phyloP scores from a whole-genome alignment of 2,329 filamentous ascomycete genomes.

The Pseudogymnoascus sp. region DNA sequence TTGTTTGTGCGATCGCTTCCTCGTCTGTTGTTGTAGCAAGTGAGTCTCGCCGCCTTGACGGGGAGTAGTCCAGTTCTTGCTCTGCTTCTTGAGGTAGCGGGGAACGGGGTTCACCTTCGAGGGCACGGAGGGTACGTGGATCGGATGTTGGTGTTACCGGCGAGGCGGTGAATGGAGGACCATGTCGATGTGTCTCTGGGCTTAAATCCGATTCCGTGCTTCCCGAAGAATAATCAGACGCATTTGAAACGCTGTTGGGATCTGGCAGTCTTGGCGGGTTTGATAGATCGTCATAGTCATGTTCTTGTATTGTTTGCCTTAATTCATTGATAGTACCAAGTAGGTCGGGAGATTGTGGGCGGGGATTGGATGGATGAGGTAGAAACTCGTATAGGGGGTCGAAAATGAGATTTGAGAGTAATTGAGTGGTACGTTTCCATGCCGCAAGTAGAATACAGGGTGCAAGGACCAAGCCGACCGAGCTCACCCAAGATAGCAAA shows the following conservation, averaged over 20 bases:
- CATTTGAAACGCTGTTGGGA: background rate
- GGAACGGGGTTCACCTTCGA: slow-evolving; percentile 23
- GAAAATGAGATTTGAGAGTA: slow-evolving; percentile 24
- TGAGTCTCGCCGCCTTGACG: slow-evolving; percentile 18
- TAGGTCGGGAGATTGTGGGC: slow-evolving; percentile 17
- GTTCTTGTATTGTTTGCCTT: slow-evolving; percentile 16
- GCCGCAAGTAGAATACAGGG: slow-evolving; percentile 26
- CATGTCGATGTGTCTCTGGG: background rate
- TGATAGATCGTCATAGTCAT: background rate
- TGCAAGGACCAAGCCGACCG: slow-evolving; percentile 19
- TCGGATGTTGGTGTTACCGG: slow-evolving; percentile 17
- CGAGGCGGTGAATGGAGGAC: background rate
- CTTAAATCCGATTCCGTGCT: background rate
- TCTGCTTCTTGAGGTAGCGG: slow-evolving; percentile 19
- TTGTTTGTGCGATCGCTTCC: slow-evolving; percentile 27
- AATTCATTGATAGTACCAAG: slow-evolving; percentile 23
- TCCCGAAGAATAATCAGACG: background rate
- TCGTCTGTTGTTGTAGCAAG: slow-evolving; percentile 29
- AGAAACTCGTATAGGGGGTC: slow-evolving; percentile 27
- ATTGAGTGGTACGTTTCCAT: slow-evolving; percentile 23
- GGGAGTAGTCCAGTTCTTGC: slow-evolving; percentile 14
- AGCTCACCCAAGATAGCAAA: slow-evolving; percentile 19
- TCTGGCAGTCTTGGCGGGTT: background rate
- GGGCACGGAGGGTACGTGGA: slow-evolving; percentile 26
- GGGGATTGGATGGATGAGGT: slow-evolving; percentile 27